Base-by-base conservation (phyloP, 129 eudicot species). In the Ambrosia trifida region DNA sequence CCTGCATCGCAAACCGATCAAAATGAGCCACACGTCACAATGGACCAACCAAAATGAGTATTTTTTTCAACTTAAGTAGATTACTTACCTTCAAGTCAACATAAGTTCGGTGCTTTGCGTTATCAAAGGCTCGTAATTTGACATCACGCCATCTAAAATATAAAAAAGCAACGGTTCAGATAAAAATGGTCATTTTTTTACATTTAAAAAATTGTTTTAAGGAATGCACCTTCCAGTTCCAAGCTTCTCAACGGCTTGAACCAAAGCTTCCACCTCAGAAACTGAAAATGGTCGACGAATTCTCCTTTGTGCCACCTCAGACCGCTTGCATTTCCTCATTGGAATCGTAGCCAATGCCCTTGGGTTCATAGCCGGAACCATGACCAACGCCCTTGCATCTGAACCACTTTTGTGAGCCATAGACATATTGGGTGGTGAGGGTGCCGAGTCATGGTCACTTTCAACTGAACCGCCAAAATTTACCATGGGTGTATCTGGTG, bases 201-300 rank as follows among this genome's bases (percentile, higher is more conserved):
- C 33, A 7, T 8, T 62, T 7, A 38, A 20, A 30, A 12, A 35
- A 40, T 12, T n/a, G 13, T 3, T 10, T 10, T 1, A 18, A 35
- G 12, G 20, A 41, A 51, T 59, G 32, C 12, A 81, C 86, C 85
- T 85, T 79, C 85, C 97, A 16, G 99, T 95, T 45, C 99, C 99
- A 32, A 95, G 95, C 81, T 95, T 86, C 83, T 90, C 99, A 75
- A 95, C 99, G 61, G 97, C 99, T 72, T 95, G 96, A 70, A 95
- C 99, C 59, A 95, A 84, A 36, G 99, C 94, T 84, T 90, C 99
- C 61, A 95, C 99, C 78, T 95, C 97, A 40, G 89, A 83, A 64
- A 95, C 99, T 70, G 99, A 86, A 68, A 95, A 95, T 5, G 99
- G 99, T 75, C 97, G 76, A 67, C 99, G 97, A 47, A 94, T 94